Conservation (phyloP, 2,329 filamentous ascomycete genomes). For the Monosporascus ibericus region DNA sequence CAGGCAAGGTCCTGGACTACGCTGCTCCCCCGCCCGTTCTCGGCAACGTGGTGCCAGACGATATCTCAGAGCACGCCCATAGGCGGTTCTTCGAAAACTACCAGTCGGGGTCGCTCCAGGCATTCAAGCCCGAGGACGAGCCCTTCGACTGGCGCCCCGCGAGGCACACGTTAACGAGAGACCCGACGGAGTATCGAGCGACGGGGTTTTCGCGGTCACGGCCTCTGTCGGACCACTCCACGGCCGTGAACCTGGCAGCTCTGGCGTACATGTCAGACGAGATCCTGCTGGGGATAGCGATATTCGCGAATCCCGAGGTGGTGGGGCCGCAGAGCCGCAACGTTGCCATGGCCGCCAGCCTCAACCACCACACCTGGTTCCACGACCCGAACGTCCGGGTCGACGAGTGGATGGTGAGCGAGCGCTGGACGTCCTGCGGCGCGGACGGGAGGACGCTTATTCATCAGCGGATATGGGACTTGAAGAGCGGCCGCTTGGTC, state of each 20-base stretch:
- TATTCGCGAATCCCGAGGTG: constrained; percentile 1
- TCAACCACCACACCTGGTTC: constrained; percentile 10
- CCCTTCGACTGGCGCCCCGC: constrained; percentile 1
- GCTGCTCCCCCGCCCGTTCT: not conserved
- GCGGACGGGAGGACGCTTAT: not conserved
- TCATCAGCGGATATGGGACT: not conserved
- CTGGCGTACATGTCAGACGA: constrained; percentile 11
- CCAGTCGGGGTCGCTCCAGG: not conserved
- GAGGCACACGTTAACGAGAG: not conserved
- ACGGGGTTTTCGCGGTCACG: not conserved
- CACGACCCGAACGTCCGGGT: constrained; percentile 4
- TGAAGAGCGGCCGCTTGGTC: not conserved
- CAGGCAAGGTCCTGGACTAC: not conserved
- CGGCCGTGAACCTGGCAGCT: constrained; percentile 4
- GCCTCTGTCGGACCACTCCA: not conserved
- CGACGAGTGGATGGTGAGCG: constrained; percentile 7
- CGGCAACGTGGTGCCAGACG: not conserved
- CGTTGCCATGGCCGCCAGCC: constrained; percentile 6
- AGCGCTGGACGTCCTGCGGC: constrained; percentile 10
- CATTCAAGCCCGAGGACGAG: not conserved
- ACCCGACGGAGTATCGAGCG: not conserved
- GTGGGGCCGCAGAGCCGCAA: constrained; percentile 4
- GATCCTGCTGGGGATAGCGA: constrained; percentile 3
- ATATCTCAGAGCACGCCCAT: not conserved
- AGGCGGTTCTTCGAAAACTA: not conserved